These are phyloP conservation scores for Immersiella caudata DNA, from an alignment of 495 filamentous ascomycete species.

Conservation along the genomic window DNA sequence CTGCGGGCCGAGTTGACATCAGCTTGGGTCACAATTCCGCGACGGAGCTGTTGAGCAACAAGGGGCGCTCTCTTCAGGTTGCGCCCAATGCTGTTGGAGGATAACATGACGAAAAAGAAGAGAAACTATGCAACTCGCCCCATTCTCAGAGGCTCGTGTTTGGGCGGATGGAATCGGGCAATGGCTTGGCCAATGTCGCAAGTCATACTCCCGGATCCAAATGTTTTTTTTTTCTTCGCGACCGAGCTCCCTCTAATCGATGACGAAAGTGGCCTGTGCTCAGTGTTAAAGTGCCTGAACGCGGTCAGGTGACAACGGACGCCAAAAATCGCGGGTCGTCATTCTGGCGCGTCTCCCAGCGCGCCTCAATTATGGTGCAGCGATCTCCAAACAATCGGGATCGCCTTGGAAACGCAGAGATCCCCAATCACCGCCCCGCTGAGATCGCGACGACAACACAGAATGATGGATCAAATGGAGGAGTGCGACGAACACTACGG, in stretches of 20 bases:
- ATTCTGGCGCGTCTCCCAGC: constrained; percentile 19
- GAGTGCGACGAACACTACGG: neutral
- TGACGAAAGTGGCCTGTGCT: constrained; percentile 20
- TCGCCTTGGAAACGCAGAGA: neutral
- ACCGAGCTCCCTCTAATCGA: neutral
- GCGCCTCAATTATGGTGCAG: neutral
- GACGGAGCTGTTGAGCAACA: constrained; percentile 18
- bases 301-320: constrained; percentile 37
- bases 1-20: constrained; percentile 51
- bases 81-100: constrained; percentile 17
- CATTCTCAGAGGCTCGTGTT: constrained; percentile 18
- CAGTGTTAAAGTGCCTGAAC: constrained; percentile 13
- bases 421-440: neutral
- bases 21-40: constrained; percentile 29
- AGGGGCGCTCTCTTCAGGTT: constrained; percentile 27
- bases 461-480: neutral
- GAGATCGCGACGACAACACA: neutral
- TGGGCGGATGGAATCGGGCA: neutral
- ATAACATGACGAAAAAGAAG: constrained; percentile 27
- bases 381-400: neutral
- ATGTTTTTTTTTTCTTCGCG: neutral
- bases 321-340: constrained; percentile 40
- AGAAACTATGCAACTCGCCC: neutral
- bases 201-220: neutral
- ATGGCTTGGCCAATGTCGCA: neutral